These are phyloP conservation scores for Lupinus albus DNA, from an alignment of 306 rosid genomes.

Conservation along the genomic window DNA sequence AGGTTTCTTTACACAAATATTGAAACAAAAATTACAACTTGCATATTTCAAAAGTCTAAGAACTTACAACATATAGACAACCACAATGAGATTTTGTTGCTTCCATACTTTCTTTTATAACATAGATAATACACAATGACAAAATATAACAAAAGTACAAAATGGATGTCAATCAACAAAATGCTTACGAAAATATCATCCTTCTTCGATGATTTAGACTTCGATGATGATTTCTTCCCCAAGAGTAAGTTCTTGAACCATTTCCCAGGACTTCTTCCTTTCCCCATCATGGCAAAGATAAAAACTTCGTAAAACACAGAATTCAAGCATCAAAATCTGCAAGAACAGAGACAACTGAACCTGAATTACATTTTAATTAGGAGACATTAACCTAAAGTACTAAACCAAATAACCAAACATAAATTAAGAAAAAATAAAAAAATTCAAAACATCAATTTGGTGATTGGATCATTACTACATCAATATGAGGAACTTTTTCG, in stretches of 20 bases:
- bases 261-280: conserved; percentile 87
- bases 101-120: not conserved
- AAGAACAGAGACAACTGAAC: conserved; percentile 16
- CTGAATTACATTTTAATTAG: conserved; percentile 17
- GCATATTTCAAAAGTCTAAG: conserved; percentile 1
- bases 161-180: conserved; percentile 24
- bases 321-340: conserved; percentile 47
- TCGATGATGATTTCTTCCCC: conserved; percentile 80
- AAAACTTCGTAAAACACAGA: conserved; percentile 29
- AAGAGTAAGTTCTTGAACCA: conserved; percentile 79
- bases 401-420: conserved; percentile 15
- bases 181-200: conserved; percentile 41
- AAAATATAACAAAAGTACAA: conserved; percentile 10
- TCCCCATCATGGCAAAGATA: conserved; percentile 61
- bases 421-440: not conserved
- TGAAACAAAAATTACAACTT: conserved; percentile 37
- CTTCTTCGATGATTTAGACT: conserved; percentile 61
- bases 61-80: not conserved
- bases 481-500: not conserved
- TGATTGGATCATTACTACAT: not conserved
- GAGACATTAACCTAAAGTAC: not conserved
- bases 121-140: not conserved
- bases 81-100: not conserved
- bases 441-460: not conserved
- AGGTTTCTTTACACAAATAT: conserved; percentile 49